Evolutionary conservation across 345 rosid genomes (phyloP), one percentile per base, ranked within the genome.

Genomic region (Populus pruinosa): DNA sequence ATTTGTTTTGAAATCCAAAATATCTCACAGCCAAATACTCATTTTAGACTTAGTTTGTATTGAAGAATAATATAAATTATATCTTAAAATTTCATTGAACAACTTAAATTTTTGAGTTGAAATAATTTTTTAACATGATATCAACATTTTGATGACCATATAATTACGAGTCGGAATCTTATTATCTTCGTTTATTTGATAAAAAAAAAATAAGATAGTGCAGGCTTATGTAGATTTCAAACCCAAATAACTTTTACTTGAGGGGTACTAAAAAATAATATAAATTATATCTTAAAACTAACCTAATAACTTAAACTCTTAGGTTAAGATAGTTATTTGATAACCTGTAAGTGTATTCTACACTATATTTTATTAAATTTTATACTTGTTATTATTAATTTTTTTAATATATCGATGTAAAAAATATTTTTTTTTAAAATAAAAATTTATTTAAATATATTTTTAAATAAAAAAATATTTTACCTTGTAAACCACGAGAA

Each of bases 1-100:
- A 64, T 18, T 33, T 66, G 47, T 39, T 59, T 66, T 33, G 20
- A 55, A 29, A 67, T 21, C 53, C 76, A 50, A 27, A 27, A 53
- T 70, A 81, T 84, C 68, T 72, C 82, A 80, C 81, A 75, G 75
- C 78, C 84, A 31, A 82, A 81, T 82, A 78, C 84, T 70, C 72
- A 62, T 69, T 35, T 36, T 16, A 31, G 5, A 18, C 3, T 31
- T 31, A 31, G 2, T 0, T 2, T 31, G 2, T 31, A 0, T 2
- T 1, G 3, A 0, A 2, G 0, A 31, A 1, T 31, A 31, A 31
- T 31, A 31, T 31, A 31, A 31, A 31, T 31, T 31, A 31, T 2
- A 1, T 31, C 3, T 31, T 31, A 31, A 31, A 31, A 31, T 31
- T 31, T 31, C 3, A 31, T 2, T 31, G 0, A 31, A 31, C 1